Percentiles rank a stretch among this genome's conserved stretches.
Conservation (phyloP, 441 rosid genomes). For the Bruguiera hainesii region DNA sequence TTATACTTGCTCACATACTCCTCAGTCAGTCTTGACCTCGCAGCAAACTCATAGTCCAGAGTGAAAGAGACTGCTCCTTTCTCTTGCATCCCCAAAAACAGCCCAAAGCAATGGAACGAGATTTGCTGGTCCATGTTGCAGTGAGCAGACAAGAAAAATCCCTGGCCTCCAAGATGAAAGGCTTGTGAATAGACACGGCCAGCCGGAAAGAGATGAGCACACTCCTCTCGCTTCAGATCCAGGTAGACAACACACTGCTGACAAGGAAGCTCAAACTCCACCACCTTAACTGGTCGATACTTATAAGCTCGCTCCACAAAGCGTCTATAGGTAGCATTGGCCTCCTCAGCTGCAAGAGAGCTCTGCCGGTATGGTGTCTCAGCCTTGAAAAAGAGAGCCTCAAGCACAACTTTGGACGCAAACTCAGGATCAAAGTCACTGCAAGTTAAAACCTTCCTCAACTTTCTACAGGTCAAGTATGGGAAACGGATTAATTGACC, state of each 20-base stretch:
- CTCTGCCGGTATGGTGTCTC: constrained; percentile 59
- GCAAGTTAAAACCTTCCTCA: constrained; percentile 63
- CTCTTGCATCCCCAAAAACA: constrained; percentile 69
- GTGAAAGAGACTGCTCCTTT: constrained; percentile 57
- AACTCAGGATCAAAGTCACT: constrained; percentile 57
- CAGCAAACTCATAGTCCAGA: constrained; percentile 74
- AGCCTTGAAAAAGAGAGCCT: constrained; percentile 82
- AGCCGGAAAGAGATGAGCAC: constrained; percentile 52
- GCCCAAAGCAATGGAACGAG: constrained; percentile 67
- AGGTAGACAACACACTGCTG: constrained; percentile 80
- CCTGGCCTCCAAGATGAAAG: constrained; percentile 78
- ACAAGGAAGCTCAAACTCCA: constrained; percentile 74
- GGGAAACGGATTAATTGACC: constrained; percentile 75
- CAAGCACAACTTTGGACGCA: constrained; percentile 60
- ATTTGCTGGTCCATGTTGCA: constrained; percentile 73
- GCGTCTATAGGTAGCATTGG: constrained; percentile 31
- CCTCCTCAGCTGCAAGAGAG: constrained; percentile 42
- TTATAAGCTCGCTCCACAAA: constrained; percentile 73
- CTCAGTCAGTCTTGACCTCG: constrained; percentile 61
- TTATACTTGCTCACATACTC: constrained; percentile 56
- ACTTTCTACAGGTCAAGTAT: constrained; percentile 69
- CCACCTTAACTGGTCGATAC: constrained; percentile 69
- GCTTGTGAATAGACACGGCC: constrained; percentile 61
- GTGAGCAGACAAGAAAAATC: constrained; percentile 66
- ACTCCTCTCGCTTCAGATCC: constrained; percentile 72